These are phyloP conservation scores for Aspergillus texensis DNA, from an alignment of 2,329 filamentous ascomycete genomes.

Conservation along the genomic window DNA sequence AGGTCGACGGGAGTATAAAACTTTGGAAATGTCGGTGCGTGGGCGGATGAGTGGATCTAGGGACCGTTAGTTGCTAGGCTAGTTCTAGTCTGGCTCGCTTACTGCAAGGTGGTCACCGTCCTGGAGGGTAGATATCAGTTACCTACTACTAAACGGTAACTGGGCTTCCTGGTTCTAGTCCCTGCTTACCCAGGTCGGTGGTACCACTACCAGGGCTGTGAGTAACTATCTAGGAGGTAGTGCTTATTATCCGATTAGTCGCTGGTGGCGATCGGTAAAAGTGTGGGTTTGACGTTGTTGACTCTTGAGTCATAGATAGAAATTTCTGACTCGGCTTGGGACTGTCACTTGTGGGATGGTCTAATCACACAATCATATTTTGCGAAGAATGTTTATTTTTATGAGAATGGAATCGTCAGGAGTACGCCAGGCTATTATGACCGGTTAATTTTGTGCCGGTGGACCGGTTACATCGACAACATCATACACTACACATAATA, in stretches of 20 bases:
- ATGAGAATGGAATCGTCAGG: not conserved
- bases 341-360: not conserved
- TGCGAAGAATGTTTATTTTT: not conserved
- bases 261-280: not conserved
- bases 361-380: not conserved
- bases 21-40: not conserved
- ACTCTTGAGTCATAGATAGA: not conserved
- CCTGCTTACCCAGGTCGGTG: not conserved
- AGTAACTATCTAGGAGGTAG: not conserved
- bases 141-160: not conserved
- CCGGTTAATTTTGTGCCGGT: not conserved
- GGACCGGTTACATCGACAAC: not conserved
- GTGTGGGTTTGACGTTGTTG: not conserved
- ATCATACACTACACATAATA: not conserved
- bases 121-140: not conserved
- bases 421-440: not conserved
- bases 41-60: slow-evolving; percentile 4
- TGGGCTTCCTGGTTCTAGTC: not conserved
- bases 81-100: not conserved
- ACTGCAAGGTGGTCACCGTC: not conserved
- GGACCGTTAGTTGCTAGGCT: not conserved
- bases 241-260: not conserved
- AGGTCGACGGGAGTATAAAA: not conserved
- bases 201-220: not conserved
- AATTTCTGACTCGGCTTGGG: not conserved